A percentile compares a stretch with the other conserved stretches of the same genome.
phyloP scores from a whole-genome alignment of 805 yeast genomes.

The Teunomyces cretensis region DNA sequence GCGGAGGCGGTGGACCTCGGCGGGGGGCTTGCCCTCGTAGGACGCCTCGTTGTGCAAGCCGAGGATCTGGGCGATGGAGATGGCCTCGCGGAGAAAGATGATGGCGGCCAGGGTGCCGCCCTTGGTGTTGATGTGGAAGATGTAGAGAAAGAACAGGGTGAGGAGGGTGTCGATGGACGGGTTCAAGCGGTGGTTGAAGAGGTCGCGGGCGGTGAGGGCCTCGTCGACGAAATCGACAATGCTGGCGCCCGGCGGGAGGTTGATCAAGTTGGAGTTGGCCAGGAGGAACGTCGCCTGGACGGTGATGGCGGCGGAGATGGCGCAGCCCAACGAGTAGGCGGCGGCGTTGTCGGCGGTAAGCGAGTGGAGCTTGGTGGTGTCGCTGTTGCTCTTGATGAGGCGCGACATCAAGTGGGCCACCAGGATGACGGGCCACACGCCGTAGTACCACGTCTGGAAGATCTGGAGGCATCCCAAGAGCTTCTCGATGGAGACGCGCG shows the following conservation, averaged over 20 bases:
- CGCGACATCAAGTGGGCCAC: slow-evolving; percentile 30
- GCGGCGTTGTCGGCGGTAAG: slow-evolving; percentile 15
- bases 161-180: slow-evolving; percentile 29
- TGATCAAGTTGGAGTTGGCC: slow-evolving; percentile 15
- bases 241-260: slow-evolving; percentile 18
- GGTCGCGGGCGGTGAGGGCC: slow-evolving; percentile 25
- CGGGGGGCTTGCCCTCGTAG: slow-evolving; percentile 24
- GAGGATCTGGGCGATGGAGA: slow-evolving; percentile 36
- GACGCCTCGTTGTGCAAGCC: slow-evolving; percentile 31
- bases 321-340: slow-evolving; percentile 32
- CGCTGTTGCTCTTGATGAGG: slow-evolving; percentile 11
- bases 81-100: slow-evolving; percentile 37
- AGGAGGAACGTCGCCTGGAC: slow-evolving; percentile 21
- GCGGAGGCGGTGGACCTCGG: slow-evolving; percentile 36
- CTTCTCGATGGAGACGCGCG: slow-evolving; percentile 8
- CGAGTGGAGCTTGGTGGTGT: slow-evolving; percentile 1
- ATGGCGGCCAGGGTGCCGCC: slow-evolving; percentile 30
- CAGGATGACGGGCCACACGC: slow-evolving; percentile 39
- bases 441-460: slow-evolving; percentile 42
- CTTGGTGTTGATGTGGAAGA: slow-evolving; percentile 31
- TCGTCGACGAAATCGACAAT: slow-evolving; percentile 15
- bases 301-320: slow-evolving; percentile 36
- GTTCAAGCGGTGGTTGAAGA: slow-evolving; percentile 25
- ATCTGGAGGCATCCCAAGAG: slow-evolving; percentile 35
- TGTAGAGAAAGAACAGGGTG: slow-evolving; percentile 36